Base-by-base conservation (phyloP, 2,329 filamentous ascomycete genomes). In the Colletotrichum orchidophilum region DNA sequence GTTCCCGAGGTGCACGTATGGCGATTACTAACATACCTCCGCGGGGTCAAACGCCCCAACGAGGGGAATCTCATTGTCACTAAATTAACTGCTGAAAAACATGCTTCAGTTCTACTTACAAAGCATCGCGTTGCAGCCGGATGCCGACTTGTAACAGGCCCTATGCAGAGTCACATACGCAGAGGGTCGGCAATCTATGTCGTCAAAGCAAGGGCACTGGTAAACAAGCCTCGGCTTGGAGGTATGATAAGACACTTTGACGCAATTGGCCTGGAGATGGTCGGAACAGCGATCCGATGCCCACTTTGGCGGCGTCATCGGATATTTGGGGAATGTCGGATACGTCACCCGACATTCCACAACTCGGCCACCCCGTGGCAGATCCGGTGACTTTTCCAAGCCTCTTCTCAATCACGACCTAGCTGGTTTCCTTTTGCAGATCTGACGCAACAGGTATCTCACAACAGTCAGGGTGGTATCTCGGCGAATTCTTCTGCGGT, bases 191-290 rank as follows among this genome's bases (percentile, higher is more conserved):
- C 6, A 13, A 26, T 27, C 11, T 26, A 3, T 13, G 18, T 13
- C 18, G 29, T 24, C 31, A n/a, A 15, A n/a, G 54, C 31, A 39
- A 15, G 31, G 8, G 3, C 12, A 7, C 33, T 13, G 33, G 21
- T 5, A 54, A 29, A 12, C 18, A 50, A 12, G 3, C 5, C 31
- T n/a, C 26, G 31, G 13, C 35, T 49, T 42, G 13, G 63, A 78
- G 90, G 90, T 55, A 18, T 53, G 68, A 64, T 71, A 71, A 63
- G 49, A 53, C 26, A 5, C 26, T 27, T n/a, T 5, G 12, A 13
- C 15, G n/a, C 59, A 53, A 68, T 68, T 71, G 68, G 68, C 8
- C 11, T 0, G 8, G 12, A 3, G 1, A 49, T 6, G 3, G 18
- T 68, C 68, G 68, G 68, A 33, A 68, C 18, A 12, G 0, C 2